Conservation (phyloP, 2,329 filamentous ascomycete genomes). For the Chalaropsis thielavioides region DNA sequence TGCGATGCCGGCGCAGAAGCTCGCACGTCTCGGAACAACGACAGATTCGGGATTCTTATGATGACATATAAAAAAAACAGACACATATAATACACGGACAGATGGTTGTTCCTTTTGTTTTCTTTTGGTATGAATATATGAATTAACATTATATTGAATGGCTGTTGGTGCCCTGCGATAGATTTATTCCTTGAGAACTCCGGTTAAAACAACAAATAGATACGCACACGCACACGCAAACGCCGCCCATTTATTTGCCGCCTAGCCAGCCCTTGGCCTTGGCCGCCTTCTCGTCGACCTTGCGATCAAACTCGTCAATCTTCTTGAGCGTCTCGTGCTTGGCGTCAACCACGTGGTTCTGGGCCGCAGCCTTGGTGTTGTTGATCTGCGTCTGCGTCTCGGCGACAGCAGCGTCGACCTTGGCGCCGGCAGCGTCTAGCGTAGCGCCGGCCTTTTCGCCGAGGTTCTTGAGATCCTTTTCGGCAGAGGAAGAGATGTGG, state of each 20-base stretch:
- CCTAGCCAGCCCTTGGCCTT: constrained; percentile 92
- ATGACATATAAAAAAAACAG: not conserved
- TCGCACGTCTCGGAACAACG: not conserved
- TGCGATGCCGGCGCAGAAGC: not conserved
- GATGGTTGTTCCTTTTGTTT: not conserved
- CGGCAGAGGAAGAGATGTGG: constrained; percentile 48
- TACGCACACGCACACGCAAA: no score
- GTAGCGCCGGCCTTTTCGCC: constrained; percentile 42
- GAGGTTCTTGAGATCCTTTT: constrained; percentile 44
- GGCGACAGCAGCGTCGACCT: constrained; percentile 25
- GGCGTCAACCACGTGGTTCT: constrained; percentile 46
- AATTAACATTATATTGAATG: not conserved
- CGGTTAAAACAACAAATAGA: not conserved
- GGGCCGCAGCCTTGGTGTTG: constrained; percentile 45
- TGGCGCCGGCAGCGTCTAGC: constrained; percentile 48
- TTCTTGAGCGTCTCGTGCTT: constrained; percentile 53
- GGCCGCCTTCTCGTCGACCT: constrained; percentile 59
- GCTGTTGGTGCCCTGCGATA: not conserved
- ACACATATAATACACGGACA: not conserved
- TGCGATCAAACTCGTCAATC: constrained; percentile 70
- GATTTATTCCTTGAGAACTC: not conserved
- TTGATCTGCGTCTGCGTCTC: constrained; percentile 49
- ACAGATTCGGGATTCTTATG: no score
- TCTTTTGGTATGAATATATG: not conserved
- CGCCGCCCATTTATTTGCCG: constrained; percentile 30